Evolutionary conservation across 805 yeast species (phyloP), one percentile per base, ranked within the genome.

Genomic region (Hanseniaspora taiwanica): DNA sequence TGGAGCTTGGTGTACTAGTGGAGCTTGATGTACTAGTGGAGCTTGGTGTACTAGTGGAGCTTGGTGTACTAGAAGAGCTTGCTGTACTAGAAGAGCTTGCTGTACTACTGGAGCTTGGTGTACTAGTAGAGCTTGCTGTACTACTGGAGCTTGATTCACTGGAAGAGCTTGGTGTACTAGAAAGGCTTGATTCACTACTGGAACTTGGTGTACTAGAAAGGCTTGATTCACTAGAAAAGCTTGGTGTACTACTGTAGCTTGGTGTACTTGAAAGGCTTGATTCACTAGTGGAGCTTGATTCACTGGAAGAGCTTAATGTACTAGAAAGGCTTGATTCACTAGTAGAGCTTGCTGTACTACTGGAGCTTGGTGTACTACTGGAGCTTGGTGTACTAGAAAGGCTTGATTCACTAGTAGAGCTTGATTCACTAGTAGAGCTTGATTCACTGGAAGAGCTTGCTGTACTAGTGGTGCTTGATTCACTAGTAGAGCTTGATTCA

Each of bases 91-190:
- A 40, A 23, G 48, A 43, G 37, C 50, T 7, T 27, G 40, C 16
- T 25, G 35, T 35, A 32, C 43, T 27, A 44, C 39, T 14, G 27
- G 36, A n/a, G 16, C 32, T 14, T n/a, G 13, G 8, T 18, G 13
- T 9, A 13, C 8, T 6, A 16, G 59, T 57, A 16, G 54, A 44
- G 23, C 55, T 48, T 20, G 57, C 47, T 17, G 51, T 19, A 6
- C 39, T 35, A 43, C n/a, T n/a, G n/a, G 53, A 42, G 53, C 49
- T 3, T 61, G 56, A 4, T 60, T 54, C 4, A 56, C 56, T 6
- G 62, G 60, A 6, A 60, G 56, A 9, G 62, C 52, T 16, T 68
- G 60, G 7, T 58, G 3, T 29, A 21, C 8, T 29, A 29, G 33
- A 29, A 29, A 7, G n/a, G n/a, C n/a, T 14, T 10, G 14, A 49